phyloP scores from a whole-genome alignment of 495 filamentous ascomycete species.

The Talaromyces wortmannii region DNA sequence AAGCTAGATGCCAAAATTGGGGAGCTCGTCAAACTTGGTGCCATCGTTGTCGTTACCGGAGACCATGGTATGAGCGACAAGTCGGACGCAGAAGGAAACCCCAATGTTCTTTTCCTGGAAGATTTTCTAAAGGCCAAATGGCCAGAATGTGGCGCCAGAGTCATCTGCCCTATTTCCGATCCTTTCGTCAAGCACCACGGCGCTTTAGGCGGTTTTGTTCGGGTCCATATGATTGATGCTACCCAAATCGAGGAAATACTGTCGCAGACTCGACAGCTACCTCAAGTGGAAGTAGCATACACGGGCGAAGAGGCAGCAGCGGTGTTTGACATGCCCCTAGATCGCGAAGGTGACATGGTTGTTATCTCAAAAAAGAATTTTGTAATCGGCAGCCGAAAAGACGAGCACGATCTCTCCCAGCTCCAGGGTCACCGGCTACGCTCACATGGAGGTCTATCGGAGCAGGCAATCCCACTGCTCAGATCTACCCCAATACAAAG shows the following conservation, averaged over 20 bases:
- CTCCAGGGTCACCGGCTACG: slow-evolving; percentile 12
- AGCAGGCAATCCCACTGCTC: slow-evolving; percentile 13
- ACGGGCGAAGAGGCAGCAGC: slow-evolving; percentile 11
- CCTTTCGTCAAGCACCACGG: slow-evolving; percentile 19
- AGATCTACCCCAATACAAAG: slow-evolving; percentile 7
- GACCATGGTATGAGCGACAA: slow-evolving; percentile 23
- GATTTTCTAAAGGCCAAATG: slow-evolving; percentile 12
- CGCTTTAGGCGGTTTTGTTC: slow-evolving; percentile 17
- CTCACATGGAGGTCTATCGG: slow-evolving; percentile 20
- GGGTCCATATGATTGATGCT: slow-evolving; percentile 10
- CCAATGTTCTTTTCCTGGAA: slow-evolving; percentile 19
- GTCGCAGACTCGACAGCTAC: neutral
- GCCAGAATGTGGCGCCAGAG: slow-evolving; percentile 7
- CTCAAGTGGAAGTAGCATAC: neutral
- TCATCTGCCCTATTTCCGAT: slow-evolving; percentile 22
- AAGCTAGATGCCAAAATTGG: slow-evolving; percentile 13
- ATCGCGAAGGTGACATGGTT: slow-evolving; percentile 19
- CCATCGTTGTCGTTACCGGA: slow-evolving; percentile 14
- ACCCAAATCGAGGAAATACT: neutral
- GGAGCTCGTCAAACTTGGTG: slow-evolving; percentile 8
- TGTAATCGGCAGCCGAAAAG: slow-evolving; percentile 13
- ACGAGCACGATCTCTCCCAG: slow-evolving; percentile 15
- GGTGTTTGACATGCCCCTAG: slow-evolving; percentile 14
- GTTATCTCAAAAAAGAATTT: slow-evolving; percentile 13
- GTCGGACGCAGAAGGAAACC: slow-evolving; percentile 9